Percentiles rank a stretch among this genome's conserved stretches.
phyloP scores from a whole-genome alignment of 1,284 basidiomycete species.

The Golubevia pallescens region DNA sequence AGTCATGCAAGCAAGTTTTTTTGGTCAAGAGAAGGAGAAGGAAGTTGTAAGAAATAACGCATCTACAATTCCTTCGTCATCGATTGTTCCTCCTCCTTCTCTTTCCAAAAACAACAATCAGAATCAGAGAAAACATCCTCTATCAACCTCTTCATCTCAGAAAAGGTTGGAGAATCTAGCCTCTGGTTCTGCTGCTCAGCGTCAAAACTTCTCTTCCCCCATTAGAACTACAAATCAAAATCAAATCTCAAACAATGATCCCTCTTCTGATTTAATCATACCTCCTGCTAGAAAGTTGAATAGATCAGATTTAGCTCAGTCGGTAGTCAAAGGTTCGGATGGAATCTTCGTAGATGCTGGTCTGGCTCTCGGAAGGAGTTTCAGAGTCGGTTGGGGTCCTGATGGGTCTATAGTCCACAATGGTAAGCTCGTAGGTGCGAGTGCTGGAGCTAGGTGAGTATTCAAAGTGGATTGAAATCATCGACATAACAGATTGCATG shows the following conservation, averaged over 20 bases:
- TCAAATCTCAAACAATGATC: not conserved
- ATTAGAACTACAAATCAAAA: not conserved
- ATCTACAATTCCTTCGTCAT: no score
- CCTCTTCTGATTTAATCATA: not conserved
- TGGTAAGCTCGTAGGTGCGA: constrained; percentile 7
- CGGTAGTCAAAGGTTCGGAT: constrained; percentile 25
- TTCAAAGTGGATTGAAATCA: not conserved
- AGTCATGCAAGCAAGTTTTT: constrained; percentile 64
- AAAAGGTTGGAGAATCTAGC: no score
- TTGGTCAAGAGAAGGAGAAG: constrained; percentile 33
- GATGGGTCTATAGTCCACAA: constrained; percentile 42
- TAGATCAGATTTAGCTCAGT: constrained; percentile 25
- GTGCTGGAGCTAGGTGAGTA: constrained; percentile 4
- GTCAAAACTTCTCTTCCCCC: not conserved
- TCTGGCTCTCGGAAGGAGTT: constrained; percentile 44
- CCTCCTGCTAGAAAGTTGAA: constrained; percentile 41
- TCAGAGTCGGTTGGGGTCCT: constrained; percentile 55
- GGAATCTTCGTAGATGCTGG: constrained; percentile 41
- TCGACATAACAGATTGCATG: not conserved
- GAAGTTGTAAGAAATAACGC: no score
- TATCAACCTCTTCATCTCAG: no score
- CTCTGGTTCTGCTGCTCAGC: not conserved
- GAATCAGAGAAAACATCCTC: no score
- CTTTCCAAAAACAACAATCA: no score
- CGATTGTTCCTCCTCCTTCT: no score